These are phyloP conservation scores for Xylaria arbuscula DNA, from an alignment of 2,329 filamentous ascomycete species.

Conservation along the genomic window DNA sequence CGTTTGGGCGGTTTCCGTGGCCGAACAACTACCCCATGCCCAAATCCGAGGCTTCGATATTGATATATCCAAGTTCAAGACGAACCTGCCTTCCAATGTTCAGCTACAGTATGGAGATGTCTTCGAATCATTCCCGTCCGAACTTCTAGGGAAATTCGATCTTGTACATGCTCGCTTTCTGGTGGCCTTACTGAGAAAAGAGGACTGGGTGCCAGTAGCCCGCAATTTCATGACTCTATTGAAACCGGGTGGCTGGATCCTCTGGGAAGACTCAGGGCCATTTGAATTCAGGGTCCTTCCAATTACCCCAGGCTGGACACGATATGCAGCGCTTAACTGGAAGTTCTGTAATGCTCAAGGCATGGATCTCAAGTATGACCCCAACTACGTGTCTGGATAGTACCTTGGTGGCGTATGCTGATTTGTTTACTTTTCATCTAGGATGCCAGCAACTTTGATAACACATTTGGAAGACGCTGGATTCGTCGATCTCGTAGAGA, in stretches of 20 bases:
- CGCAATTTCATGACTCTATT: slow-evolving; percentile 26
- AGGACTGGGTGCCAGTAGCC: slow-evolving; percentile 25
- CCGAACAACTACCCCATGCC: slow-evolving; percentile 17
- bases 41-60: slow-evolving; percentile 29
- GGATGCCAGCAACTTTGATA: slow-evolving; percentile 26
- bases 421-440: slow-evolving; percentile 8
- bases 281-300: slow-evolving; percentile 26
- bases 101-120: slow-evolving; percentile 20
- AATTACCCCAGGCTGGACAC: slow-evolving; percentile 24
- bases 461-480: slow-evolving; percentile 16
- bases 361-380: slow-evolving; percentile 30
- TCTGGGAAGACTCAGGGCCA: slow-evolving; percentile 29
- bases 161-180: slow-evolving; percentile 28
- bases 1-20: slow-evolving; percentile 20
- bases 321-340: slow-evolving; percentile 26
- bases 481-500: slow-evolving; percentile 23
- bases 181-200: slow-evolving; percentile 13
- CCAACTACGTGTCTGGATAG: not conserved
- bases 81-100: slow-evolving; percentile 21
- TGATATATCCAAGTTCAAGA: slow-evolving; percentile 24
- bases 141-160: slow-evolving; percentile 14
- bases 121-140: slow-evolving; percentile 24
- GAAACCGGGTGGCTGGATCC: slow-evolving; percentile 23
- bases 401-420: not conserved
- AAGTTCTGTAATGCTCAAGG: slow-evolving; percentile 21